phyloP scores from a whole-genome alignment of 2,329 filamentous ascomycete genomes.

The Hawksworthiomyces lignivorus region DNA sequence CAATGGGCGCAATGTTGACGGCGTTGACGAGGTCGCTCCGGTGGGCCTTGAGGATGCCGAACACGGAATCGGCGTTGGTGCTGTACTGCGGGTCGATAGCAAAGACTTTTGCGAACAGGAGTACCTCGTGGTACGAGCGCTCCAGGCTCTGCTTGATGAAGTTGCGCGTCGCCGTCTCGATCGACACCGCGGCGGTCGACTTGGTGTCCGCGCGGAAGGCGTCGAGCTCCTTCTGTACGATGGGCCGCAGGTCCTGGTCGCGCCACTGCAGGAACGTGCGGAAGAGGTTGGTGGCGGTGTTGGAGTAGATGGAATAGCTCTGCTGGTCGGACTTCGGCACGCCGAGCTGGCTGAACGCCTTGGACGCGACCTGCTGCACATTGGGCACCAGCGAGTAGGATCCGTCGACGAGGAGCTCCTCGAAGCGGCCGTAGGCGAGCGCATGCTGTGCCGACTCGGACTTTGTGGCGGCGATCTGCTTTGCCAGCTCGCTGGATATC shows the following conservation, averaged over 20 bases:
- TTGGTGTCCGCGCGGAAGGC: constrained; percentile 47
- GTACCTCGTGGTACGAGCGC: constrained; percentile 46
- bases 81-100: constrained; percentile 47
- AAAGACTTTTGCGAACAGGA: constrained; percentile 48
- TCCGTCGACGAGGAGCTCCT: constrained; percentile 47
- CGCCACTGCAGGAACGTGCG: constrained; percentile 44
- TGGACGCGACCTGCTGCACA: constrained; percentile 42
- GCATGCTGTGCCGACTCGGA: constrained; percentile 54
- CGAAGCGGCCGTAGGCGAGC: constrained; percentile 52
- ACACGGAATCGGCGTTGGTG: constrained; percentile 41
- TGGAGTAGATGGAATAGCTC: constrained; percentile 45
- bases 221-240: constrained; percentile 47
- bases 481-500: constrained; percentile 45
- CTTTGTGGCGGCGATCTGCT: constrained; percentile 46
- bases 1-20: constrained; percentile 46
- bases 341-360: constrained; percentile 45
- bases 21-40: constrained; percentile 45
- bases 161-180: constrained; percentile 49
- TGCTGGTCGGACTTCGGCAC: constrained; percentile 33
- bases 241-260: constrained; percentile 44
- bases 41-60: constrained; percentile 39
- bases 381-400: constrained; percentile 50
- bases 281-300: constrained; percentile 47
- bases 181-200: background rate
- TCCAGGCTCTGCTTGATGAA: constrained; percentile 55